phyloP scores from a whole-genome alignment of 2,329 filamentous ascomycete species.

The Laburnicola sp. region DNA sequence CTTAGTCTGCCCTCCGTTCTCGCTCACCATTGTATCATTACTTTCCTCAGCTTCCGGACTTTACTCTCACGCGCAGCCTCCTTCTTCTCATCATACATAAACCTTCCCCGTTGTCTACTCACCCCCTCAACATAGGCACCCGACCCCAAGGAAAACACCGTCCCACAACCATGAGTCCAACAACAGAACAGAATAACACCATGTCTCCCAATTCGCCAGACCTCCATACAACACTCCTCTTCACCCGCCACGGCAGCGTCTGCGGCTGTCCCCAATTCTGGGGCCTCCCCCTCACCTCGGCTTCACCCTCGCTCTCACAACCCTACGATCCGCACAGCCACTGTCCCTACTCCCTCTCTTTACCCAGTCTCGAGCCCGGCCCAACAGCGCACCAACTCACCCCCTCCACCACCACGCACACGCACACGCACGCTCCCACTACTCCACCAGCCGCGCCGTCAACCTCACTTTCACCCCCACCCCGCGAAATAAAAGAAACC shows the following conservation, averaged over 20 bases:
- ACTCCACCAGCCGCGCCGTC: background rate
- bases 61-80: too few species aligned
- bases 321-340: too few species aligned
- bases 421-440: background rate
- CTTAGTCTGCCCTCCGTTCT: too few species aligned
- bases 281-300: background rate
- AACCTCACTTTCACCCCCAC: background rate
- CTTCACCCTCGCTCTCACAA: background rate
- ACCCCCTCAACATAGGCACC: too few species aligned
- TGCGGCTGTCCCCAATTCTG: constrained; percentile 34
- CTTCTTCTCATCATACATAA: too few species aligned
- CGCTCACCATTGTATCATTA: too few species aligned
- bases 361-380: too few species aligned
- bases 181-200: too few species aligned
- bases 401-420: background rate
- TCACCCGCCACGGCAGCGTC: constrained; percentile 21
- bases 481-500: constrained; percentile 20
- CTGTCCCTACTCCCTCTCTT: too few species aligned
- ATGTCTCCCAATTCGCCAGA: constrained; percentile 2
- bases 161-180: background rate
- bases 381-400: background rate
- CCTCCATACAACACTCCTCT: constrained; percentile 11
- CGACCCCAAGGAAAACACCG: too few species aligned
- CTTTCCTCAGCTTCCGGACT: too few species aligned
- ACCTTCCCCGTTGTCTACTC: too few species aligned